Base-by-base conservation (phyloP, 2,329 filamentous ascomycete genomes). In the Claviceps humidiphila region DNA sequence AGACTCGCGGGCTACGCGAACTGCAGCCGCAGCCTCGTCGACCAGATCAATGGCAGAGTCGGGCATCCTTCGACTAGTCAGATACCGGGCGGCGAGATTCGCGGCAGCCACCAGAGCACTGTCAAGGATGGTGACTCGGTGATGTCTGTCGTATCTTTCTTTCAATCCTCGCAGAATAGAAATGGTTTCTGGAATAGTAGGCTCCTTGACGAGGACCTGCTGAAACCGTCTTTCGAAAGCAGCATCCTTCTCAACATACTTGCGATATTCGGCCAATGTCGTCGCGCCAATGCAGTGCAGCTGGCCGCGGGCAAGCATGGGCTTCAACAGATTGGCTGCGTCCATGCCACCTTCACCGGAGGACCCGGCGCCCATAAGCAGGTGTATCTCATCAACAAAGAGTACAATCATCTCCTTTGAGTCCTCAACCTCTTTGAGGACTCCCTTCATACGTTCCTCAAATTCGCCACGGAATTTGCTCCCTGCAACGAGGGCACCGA, bases 381-480 rank as follows among this genome's bases (percentile, higher is more conserved):
- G 78, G 72, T 98, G 93, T 58, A 98, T 98, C 69, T 98, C 93
- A 69, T 98, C 93, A 59, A 98, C 93, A 61, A 98, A 98, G 57
- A 98, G 82, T 50, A 98, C 85, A 64, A 98, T 96, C 75, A 90
- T 95, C 53, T 97, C 91, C 66, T 93, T 94, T 50, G 89, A 89
- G 53, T 95, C 84, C 60, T 90, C 80, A 54, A 98, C 95, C 72
- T 98, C 93, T 69, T 97, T 98, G 61, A 98, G 71, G 5, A 98
- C 93, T 52, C 91, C 90, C 78, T 98, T 98, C 90, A 98, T 97
- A 60, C 93, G 82, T 75, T 98, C 93, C 68, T 98, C 93, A 55
- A 98, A 98, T 68, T 98, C 93, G 73, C 93, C 93, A 49, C 93
- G 84, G 74, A 94, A 98, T 72, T 98, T 98, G 80, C 89, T 96